These are phyloP conservation scores for Neonectria coccinea DNA, from an alignment of 2,329 filamentous ascomycete species.

Conservation along the genomic window DNA sequence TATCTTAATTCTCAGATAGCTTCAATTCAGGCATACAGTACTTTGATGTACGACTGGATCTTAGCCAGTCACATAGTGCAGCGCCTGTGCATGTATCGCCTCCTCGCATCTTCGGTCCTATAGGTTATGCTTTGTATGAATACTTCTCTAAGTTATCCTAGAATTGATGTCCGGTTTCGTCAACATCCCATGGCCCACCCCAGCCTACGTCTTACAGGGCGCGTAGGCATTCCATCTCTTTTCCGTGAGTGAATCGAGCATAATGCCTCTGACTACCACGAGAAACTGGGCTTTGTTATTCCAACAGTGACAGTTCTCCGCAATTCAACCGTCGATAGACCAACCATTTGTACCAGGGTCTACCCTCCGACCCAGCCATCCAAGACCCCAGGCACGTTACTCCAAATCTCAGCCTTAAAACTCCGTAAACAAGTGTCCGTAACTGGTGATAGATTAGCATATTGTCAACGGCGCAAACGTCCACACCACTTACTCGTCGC, in stretches of 20 bases:
- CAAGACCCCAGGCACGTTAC: slow-evolving; percentile 32
- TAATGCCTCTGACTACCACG: background rate
- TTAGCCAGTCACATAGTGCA: background rate
- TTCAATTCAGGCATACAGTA: too few relatives aligned
- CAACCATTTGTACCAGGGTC: slow-evolving; percentile 20
- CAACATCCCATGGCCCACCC: background rate
- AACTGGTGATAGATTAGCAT: slow-evolving; percentile 59
- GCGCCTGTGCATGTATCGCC: slow-evolving; percentile 4
- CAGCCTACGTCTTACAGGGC: slow-evolving; percentile 1
- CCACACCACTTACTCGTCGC: slow-evolving; percentile 81
- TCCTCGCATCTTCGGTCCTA: slow-evolving; percentile 12
- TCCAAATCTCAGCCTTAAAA: slow-evolving; percentile 63
- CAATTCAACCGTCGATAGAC: slow-evolving; percentile 10
- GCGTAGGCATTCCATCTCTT: slow-evolving; percentile 4
- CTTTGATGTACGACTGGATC: background rate
- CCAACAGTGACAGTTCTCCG: slow-evolving; percentile 1
- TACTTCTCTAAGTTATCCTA: slow-evolving; percentile 30
- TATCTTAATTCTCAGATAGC: background rate
- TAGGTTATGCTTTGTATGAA: slow-evolving; percentile 35
- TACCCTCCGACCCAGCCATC: slow-evolving; percentile 33
- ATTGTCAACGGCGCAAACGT: background rate
- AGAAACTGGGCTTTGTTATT: background rate
- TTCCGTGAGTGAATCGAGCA: slow-evolving; percentile 6
- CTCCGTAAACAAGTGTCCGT: slow-evolving; percentile 80
- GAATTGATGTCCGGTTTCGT: slow-evolving; percentile 11